Conservation (phyloP, 352 stramenopile genomes). For the Phytophthora tubulina region DNA sequence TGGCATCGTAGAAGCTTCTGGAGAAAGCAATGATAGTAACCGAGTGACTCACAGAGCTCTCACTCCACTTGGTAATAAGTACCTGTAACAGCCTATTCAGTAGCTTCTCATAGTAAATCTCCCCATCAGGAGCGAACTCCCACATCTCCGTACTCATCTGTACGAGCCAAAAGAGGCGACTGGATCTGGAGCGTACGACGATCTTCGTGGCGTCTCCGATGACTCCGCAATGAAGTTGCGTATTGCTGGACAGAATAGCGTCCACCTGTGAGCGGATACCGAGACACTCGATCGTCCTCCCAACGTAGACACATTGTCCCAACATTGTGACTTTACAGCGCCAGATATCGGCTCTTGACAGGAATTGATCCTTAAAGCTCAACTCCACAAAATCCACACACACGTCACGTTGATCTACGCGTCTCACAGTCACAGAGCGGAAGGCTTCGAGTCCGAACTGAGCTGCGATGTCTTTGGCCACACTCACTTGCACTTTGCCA, state of each 20-base stretch:
- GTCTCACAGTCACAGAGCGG: constrained; percentile 60
- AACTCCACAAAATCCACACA: constrained; percentile 89
- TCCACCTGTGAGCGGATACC: constrained; percentile 93
- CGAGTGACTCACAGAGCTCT: constrained; percentile 88
- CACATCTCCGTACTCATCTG: constrained; percentile 97
- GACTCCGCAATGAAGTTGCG: constrained; percentile 90
- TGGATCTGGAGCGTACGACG: constrained; percentile 94
- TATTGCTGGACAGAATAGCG: constrained; percentile 81
- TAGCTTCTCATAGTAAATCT: constrained; percentile 94
- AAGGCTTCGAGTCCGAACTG: constrained; percentile 82
- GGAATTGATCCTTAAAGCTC: constrained; percentile 92
- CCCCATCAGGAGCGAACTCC: constrained; percentile 88
- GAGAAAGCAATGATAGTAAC: constrained; percentile 95
- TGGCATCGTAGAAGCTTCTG: constrained; percentile 84
- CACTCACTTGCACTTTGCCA: constrained; percentile 81
- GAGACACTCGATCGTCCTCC: constrained; percentile 70
- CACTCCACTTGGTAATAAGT: constrained; percentile 88
- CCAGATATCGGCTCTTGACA: constrained; percentile 92
- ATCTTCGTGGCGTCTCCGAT: constrained; percentile 97
- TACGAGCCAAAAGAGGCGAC: constrained; percentile 97
- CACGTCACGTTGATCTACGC: constrained; percentile 66
- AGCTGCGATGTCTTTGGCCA: constrained; percentile 77
- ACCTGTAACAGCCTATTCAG: constrained; percentile 79
- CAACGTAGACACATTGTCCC: constrained; percentile 81
- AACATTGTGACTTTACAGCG: constrained; percentile 87